A percentile compares a stretch with the other conserved stretches of the same genome.
Evolutionary conservation across 805 yeast species (phyloP).

Genomic region (Nakazawaea ishiwadae): DNA sequence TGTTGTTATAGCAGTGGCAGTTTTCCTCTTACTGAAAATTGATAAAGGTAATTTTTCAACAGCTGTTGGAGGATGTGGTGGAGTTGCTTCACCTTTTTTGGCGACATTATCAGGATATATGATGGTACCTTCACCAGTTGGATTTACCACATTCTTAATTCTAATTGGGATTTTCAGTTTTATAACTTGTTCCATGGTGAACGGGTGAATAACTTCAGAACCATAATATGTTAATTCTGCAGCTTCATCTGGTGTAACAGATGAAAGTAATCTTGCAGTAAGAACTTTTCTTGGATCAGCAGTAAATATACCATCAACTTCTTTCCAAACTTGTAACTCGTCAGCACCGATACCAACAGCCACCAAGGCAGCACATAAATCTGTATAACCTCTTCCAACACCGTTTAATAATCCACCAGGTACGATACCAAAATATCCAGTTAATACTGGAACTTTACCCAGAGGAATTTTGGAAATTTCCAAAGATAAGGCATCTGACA

Average conservation of each 20-base stretch:
- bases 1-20: conserved; percentile 95
- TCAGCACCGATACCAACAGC: conserved; percentile 93
- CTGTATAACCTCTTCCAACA: conserved; percentile 97
- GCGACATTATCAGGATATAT: conserved; percentile 90
- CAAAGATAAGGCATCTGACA: conserved; percentile 48
- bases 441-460: conserved; percentile 75
- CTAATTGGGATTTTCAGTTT: conserved; percentile 94
- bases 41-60: conserved; percentile 42
- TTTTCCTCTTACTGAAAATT: conserved; percentile 45
- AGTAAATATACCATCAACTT: conserved; percentile 97
- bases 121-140: conserved; percentile 87
- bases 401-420: conserved; percentile 93
- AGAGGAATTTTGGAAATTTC: conserved; percentile 35
- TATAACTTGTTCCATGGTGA: conserved; percentile 98
- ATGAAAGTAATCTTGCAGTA: conserved; percentile 74
- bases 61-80: conserved; percentile 91
- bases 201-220: conserved; percentile 96
- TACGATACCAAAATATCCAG: conserved; percentile 94
- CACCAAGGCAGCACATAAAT: conserved; percentile 91
- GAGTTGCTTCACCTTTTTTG: conserved; percentile 82
- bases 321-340: conserved; percentile 97
- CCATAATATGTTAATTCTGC: conserved; percentile 98
- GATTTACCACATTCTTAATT: conserved; percentile 93
- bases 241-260: conserved; percentile 98
- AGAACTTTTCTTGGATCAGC: conserved; percentile 97